Percentiles rank a stretch among this genome's conserved stretches.
Evolutionary conservation across 805 yeast species (phyloP).

Genomic region (Candida pseudoglaebosa): DNA sequence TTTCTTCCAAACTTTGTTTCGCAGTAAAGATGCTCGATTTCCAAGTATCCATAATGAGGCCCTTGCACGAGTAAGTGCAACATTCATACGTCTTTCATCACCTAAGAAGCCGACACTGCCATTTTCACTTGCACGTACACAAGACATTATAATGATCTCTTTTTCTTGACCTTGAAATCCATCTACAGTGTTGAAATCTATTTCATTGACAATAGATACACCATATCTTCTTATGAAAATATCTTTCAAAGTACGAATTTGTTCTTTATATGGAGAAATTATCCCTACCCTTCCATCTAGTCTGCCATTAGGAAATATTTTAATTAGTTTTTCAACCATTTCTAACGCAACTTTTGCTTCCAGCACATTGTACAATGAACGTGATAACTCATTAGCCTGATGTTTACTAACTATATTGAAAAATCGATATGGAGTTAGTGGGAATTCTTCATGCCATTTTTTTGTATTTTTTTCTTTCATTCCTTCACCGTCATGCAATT

Average conservation of each 20-base stretch:
- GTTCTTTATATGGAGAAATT: slow-evolving; percentile 94
- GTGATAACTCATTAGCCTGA: slow-evolving; percentile 56
- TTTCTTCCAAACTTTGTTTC: slow-evolving; percentile 70
- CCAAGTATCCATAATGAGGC: slow-evolving; percentile 93
- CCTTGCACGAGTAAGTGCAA: slow-evolving; percentile 90
- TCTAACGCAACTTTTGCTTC: slow-evolving; percentile 78
- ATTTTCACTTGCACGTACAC: slow-evolving; percentile 82
- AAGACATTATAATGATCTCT: slow-evolving; percentile 87
- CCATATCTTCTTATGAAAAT: slow-evolving; percentile 63
- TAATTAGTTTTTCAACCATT: slow-evolving; percentile 50
- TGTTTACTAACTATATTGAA: slow-evolving; percentile 66
- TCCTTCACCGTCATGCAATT: slow-evolving; percentile 72
- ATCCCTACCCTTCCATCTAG: slow-evolving; percentile 79
- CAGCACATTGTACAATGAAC: slow-evolving; percentile 63
- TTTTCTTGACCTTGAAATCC: slow-evolving; percentile 93
- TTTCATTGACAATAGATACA: slow-evolving; percentile 51
- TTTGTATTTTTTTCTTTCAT: slow-evolving; percentile 57
- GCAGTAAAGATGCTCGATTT: slow-evolving; percentile 56
- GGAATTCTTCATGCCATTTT: slow-evolving; percentile 65
- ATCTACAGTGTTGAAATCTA: slow-evolving; percentile 93
- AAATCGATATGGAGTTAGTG: slow-evolving; percentile 73
- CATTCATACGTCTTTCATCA: slow-evolving; percentile 94
- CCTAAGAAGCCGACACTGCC: slow-evolving; percentile 80
- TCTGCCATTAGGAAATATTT: slow-evolving; percentile 43
- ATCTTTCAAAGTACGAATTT: slow-evolving; percentile 55